Base-by-base conservation (phyloP, 192 early-diverging fungal genomes). In the Thoreauomyces humboldtii region DNA sequence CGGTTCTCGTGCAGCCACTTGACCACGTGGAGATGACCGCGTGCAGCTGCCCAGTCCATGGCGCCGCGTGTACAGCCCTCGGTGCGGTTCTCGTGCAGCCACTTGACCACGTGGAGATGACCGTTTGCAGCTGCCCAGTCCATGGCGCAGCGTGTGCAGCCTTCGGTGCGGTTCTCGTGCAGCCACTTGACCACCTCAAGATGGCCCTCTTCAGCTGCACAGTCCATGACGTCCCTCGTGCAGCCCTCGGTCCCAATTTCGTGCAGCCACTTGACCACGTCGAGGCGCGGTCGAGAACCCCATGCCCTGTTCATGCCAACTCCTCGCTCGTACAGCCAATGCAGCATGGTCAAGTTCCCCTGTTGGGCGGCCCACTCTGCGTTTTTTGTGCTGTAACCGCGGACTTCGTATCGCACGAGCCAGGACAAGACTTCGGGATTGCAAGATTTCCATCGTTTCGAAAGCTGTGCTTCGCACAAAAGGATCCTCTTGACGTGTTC, bases 191-290 rank as follows among this genome's bases (percentile, higher is more conserved):
- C 72, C 17, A 69, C 53, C 7, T 51, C 36, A n/a, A 70, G 36
- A 50, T 56, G 52, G 29, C 66, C 66, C 21, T 37, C n/a, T 21
- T 45, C 52, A 25, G 59, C 41, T 9, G 65, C 72, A 19, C 35
- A 27, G 37, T 73, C 72, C 66, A 73, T 72, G 15, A 42, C 70
- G 27, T 53, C 56, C 33, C 43, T 17, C 28, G 65, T 69, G 36
- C 65, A 63, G 9, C 65, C 66, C 34, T 73, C 65, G 21, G 31
- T 61, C 15, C 72, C 17, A 15, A 63, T 37, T 37, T 63, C 61
- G 48, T 68, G 61, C 32, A 73, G 27, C 15, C 27, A 70, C 29
- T 64, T 54, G n/a, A 70, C 72, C 17, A 69, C 61, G 11, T 63
- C 36, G 25, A 70, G 36, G 42, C 56, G 59, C n/a, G n/a, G n/a